Conservation (phyloP, 345 rosid species). For the sweet orange (Citrus sinensis) region DVS_A1.0 CM039166.1:19392001-19392500, state of each 20-base stretch:
- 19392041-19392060: no score
- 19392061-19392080: no score
- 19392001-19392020: no score
- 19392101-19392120: no score
- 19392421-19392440: neutral
- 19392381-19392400: neutral
- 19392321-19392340: neutral
- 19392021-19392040: no score
- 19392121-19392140: no score
- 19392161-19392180: no score
- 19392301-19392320: neutral
- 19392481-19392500: neutral
- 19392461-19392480: neutral
- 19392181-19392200: neutral
- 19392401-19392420: neutral
- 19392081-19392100: no score
- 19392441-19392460: neutral
- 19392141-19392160: no score
- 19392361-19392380: neutral
- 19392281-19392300: neutral
- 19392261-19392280: neutral
- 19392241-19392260: neutral
- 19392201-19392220: neutral
- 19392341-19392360: neutral
- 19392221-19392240: neutral